Evolutionary conservation across 2,329 filamentous ascomycete genomes (phyloP).

Genomic region (Beauveria sp.): DNA sequence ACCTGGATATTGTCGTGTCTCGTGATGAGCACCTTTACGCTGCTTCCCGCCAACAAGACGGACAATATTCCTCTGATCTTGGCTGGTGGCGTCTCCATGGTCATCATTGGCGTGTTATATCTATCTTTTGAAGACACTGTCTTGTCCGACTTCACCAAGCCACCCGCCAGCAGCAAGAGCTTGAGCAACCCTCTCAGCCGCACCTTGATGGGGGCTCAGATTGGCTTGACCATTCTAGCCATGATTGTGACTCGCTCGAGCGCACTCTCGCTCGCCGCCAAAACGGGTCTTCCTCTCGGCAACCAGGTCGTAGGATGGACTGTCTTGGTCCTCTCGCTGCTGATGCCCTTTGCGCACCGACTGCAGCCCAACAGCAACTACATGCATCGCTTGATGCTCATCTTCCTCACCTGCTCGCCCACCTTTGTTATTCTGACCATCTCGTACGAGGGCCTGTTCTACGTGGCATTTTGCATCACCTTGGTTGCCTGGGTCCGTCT

Average conservation of each 20-base stretch:
- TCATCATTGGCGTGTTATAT: slow-evolving; percentile 66
- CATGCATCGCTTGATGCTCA: slow-evolving; percentile 76
- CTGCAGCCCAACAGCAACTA: slow-evolving; percentile 79
- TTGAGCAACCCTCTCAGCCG: slow-evolving; percentile 42
- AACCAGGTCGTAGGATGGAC: slow-evolving; percentile 84
- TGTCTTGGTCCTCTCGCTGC: slow-evolving; percentile 64
- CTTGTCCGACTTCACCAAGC: slow-evolving; percentile 32
- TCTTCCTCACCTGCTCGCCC: slow-evolving; percentile 89
- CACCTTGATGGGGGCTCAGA: slow-evolving; percentile 58
- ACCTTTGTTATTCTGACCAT: slow-evolving; percentile 94
- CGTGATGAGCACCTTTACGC: slow-evolving; percentile 83
- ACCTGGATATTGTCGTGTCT: slow-evolving; percentile 73
- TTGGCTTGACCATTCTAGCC: slow-evolving; percentile 71
- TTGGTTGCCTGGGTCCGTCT: slow-evolving; percentile 87
- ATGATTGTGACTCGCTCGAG: slow-evolving; percentile 85
- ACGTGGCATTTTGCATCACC: slow-evolving; percentile 77
- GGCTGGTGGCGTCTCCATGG: slow-evolving; percentile 71
- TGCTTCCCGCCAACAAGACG: slow-evolving; percentile 77
- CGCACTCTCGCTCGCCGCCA: slow-evolving; percentile 75
- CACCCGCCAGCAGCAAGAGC: slow-evolving; percentile 11
- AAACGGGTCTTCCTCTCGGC: slow-evolving; percentile 73
- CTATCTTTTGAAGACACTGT: slow-evolving; percentile 67
- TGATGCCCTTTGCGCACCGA: slow-evolving; percentile 74
- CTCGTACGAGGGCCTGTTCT: slow-evolving; percentile 95
- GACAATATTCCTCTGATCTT: slow-evolving; percentile 70